These are phyloP conservation scores for Trichoderma brevicompactum DNA, from an alignment of 2,329 filamentous ascomycete species.

Conservation along the genomic window DNA sequence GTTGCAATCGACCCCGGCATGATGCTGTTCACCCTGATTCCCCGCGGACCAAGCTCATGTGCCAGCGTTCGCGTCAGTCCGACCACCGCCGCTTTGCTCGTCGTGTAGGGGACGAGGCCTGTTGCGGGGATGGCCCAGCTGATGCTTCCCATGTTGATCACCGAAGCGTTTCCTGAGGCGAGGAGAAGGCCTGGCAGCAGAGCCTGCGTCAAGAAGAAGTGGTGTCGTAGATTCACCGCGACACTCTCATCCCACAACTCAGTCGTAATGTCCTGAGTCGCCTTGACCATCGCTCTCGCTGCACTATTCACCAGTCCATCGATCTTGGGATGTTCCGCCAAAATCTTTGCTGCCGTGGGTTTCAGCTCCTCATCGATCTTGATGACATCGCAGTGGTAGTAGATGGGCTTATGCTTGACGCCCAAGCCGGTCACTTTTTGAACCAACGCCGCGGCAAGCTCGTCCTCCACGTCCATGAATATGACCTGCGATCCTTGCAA, in stretches of 20 bases:
- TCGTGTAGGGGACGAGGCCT: conserved; percentile 53
- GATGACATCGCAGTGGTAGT: conserved; percentile 50
- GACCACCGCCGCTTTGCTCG: conserved; percentile 59
- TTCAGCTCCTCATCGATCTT: conserved; percentile 42
- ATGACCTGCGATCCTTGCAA: conserved; percentile 50
- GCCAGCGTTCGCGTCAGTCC: conserved; percentile 60
- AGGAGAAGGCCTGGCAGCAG: conserved; percentile 61
- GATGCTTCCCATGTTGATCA: conserved; percentile 58
- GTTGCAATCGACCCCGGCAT: conserved; percentile 56
- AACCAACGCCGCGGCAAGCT: conserved; percentile 36
- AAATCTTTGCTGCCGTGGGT: conserved; percentile 40
- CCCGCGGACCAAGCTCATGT: conserved; percentile 54
- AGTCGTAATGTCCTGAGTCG: conserved; percentile 45
- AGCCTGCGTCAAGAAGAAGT: conserved; percentile 73
- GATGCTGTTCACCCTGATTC: conserved; percentile 55
- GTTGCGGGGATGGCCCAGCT: conserved; percentile 51
- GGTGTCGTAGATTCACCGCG: conserved; percentile 50
- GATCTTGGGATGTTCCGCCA: conserved; percentile 48
- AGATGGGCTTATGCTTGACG: conserved; percentile 40
- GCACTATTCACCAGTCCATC: conserved; percentile 88
- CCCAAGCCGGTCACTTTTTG: conserved; percentile 32
- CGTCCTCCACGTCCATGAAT: conserved; percentile 45
- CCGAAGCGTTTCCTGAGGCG: conserved; percentile 17
- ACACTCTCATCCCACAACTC: conserved; percentile 50
- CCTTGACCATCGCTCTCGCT: conserved; percentile 46